phyloP scores from a whole-genome alignment of 2,329 filamentous ascomycete species.

The Trichoderma aggressivum region DNA sequence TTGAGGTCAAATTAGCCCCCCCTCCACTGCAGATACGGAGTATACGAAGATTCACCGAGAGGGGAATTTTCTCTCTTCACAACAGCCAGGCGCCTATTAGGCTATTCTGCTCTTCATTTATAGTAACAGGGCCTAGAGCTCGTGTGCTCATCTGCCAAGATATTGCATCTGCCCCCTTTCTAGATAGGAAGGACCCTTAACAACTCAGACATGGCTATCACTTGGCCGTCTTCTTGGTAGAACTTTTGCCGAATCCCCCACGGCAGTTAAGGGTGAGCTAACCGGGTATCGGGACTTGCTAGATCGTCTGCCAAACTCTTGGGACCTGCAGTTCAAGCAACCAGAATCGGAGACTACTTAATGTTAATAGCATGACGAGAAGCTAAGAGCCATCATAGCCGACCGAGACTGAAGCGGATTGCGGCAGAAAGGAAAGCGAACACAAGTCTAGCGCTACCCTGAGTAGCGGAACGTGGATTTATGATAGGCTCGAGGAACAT shows the following conservation, averaged over 20 bases:
- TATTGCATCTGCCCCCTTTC: background rate
- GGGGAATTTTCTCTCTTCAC: background rate
- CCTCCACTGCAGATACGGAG: background rate
- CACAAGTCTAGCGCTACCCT: background rate
- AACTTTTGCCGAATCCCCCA: background rate
- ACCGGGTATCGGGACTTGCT: background rate
- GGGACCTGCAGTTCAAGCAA: background rate
- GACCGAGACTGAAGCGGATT: background rate
- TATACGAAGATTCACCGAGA: background rate
- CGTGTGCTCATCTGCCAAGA: background rate
- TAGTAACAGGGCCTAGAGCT: background rate
- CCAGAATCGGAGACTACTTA: background rate
- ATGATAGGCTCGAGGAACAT: background rate
- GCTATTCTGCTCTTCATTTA: background rate
- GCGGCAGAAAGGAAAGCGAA: background rate
- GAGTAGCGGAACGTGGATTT: background rate
- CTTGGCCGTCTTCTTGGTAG: background rate
- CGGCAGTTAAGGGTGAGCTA: slow-evolving; percentile 1
- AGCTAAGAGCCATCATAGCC: background rate
- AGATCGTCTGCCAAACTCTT: background rate
- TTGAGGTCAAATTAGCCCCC: background rate
- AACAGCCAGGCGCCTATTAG: background rate
- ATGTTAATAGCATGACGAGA: background rate
- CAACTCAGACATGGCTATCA: background rate
- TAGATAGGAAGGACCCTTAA: background rate